Evolutionary conservation across 768 basidiomycete species (phyloP).

Genomic region (Lactarius trivialis): DNA sequence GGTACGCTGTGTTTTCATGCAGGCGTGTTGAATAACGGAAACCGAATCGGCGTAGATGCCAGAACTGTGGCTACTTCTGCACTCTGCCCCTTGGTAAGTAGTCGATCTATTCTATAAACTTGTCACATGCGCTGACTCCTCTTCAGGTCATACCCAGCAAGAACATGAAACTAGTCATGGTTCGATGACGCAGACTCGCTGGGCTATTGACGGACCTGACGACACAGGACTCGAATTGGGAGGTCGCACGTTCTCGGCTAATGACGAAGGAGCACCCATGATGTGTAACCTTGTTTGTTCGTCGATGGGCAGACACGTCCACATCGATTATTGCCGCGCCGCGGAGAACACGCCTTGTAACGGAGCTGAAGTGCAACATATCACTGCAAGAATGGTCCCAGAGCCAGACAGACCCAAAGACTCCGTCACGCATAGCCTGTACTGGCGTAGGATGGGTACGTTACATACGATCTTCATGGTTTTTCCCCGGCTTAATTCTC

Average conservation of each 20-base stretch:
- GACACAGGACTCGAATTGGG: constrained; percentile 45
- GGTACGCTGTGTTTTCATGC: constrained; percentile 29
- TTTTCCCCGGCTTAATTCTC: not conserved
- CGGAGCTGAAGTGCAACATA: constrained; percentile 42
- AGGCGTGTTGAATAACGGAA: not conserved
- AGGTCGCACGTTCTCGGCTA: constrained; percentile 46
- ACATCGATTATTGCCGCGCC: constrained; percentile 51
- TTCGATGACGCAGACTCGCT: constrained; percentile 52
- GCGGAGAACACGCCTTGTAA: constrained; percentile 34
- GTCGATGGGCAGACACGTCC: constrained; percentile 51
- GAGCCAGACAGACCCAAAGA: constrained; percentile 46
- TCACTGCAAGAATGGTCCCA: constrained; percentile 38
- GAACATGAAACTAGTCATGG: constrained; percentile 60
- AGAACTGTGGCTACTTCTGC: constrained; percentile 52
- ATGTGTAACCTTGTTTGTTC: constrained; percentile 53
- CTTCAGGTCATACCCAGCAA: constrained; percentile 48
- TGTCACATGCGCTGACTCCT: not conserved
- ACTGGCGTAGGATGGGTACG: constrained; percentile 53
- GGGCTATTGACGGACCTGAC: constrained; percentile 51
- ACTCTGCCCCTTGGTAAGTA: constrained; percentile 45
- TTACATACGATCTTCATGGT: constrained; percentile 13
- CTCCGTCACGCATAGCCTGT: constrained; percentile 45
- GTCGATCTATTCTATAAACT: not conserved
- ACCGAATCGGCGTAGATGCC: constrained; percentile 36
- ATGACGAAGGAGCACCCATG: constrained; percentile 56